Percentiles rank a stretch among this genome's conserved stretches.
Conservation (phyloP, 2,329 filamentous ascomycete species). For the Diaporthe ampelina region DNA sequence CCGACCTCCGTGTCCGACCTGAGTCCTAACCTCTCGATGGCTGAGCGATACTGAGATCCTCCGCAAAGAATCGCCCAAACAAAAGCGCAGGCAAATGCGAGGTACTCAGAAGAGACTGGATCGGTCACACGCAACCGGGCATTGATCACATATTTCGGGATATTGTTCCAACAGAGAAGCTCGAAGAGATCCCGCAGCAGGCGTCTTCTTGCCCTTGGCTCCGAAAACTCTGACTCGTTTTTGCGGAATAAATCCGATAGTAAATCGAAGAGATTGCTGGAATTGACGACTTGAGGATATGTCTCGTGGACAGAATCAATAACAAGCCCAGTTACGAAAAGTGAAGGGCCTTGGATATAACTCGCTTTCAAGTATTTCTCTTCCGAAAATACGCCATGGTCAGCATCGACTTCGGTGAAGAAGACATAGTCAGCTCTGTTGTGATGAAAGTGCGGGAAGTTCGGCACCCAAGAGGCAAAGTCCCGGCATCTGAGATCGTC, state of each 20-base stretch:
- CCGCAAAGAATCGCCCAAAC: neutral
- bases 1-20: neutral
- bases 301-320: neutral
- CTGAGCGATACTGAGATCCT: neutral
- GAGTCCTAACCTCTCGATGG: neutral
- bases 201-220: neutral
- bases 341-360: neutral
- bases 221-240: neutral
- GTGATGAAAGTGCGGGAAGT: slow-evolving; percentile 10
- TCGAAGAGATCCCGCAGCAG: slow-evolving; percentile 4
- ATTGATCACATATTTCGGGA: neutral
- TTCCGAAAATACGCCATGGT: slow-evolving; percentile 5
- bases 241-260: neutral
- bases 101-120: neutral
- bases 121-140: neutral
- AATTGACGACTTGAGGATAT: neutral
- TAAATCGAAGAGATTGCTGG: neutral
- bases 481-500: neutral
- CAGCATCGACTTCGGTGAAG: neutral
- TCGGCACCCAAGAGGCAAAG: neutral
- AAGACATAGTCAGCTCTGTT: neutral
- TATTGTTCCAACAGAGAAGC: slow-evolving; percentile 10
- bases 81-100: neutral
- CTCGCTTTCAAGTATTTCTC: neutral
- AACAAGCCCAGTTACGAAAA: slow-evolving; percentile 3